Conservation (phyloP, 176 grass and related monocot species). For the Luzula sylvatica region DNA sequence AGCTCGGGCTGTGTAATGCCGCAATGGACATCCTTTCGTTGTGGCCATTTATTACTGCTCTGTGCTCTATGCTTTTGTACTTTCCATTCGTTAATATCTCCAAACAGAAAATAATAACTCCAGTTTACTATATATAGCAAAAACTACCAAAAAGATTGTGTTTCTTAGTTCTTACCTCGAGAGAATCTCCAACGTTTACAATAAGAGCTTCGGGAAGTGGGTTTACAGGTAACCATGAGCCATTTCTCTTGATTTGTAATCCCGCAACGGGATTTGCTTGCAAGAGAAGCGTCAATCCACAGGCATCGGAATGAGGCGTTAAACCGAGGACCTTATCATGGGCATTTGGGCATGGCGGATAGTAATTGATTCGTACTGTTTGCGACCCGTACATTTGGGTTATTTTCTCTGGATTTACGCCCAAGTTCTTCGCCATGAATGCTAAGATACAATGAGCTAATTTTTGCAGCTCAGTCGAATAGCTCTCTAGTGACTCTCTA, state of each 20-base stretch:
- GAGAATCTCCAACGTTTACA: slow-evolving; percentile 33
- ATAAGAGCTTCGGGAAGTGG: slow-evolving; percentile 24
- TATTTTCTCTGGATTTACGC: slow-evolving; percentile 9
- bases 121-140: background rate
- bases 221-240: slow-evolving; percentile 34
- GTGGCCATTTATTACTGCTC: slow-evolving; percentile 14
- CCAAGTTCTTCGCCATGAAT: slow-evolving; percentile 28
- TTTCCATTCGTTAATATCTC: slow-evolving; percentile 27
- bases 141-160: background rate
- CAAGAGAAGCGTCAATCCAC: slow-evolving; percentile 40
- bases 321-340: slow-evolving; percentile 44
- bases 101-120: background rate
- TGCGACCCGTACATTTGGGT: slow-evolving; percentile 23
- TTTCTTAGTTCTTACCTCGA: slow-evolving; percentile 31
- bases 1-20: background rate
- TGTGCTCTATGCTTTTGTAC: slow-evolving; percentile 32
- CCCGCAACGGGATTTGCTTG: slow-evolving; percentile 50
- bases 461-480: slow-evolving; percentile 29
- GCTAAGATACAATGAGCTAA: slow-evolving; percentile 12
- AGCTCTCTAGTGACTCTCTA: slow-evolving; percentile 33
- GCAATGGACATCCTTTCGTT: slow-evolving; percentile 22
- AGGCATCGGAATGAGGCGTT: slow-evolving; percentile 44
- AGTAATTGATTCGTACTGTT: slow-evolving; percentile 39
- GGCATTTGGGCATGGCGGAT: slow-evolving; percentile 35
- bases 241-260: slow-evolving; percentile 46